Base-by-base conservation (phyloP, 1,284 basidiomycete species). In the Cutaneotrichosporon sp. region DNA sequence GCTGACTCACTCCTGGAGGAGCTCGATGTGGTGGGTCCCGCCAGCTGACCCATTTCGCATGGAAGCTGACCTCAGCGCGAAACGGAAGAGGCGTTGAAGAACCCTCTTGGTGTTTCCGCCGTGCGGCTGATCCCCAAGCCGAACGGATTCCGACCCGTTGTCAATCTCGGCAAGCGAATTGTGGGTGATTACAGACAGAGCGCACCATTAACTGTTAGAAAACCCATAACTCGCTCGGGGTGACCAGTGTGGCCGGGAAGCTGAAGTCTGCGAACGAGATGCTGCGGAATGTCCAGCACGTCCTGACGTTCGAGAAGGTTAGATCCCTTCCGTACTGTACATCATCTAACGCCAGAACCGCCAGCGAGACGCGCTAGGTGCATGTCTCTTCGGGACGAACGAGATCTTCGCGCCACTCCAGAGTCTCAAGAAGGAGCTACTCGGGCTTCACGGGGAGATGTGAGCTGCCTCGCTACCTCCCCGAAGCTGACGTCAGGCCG, bases 101-200 rank as follows among this genome's bases (percentile, higher is more conserved):
- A 61, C 10, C 60, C 54, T 17, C 49, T 71, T 2, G 68, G 69
- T 4, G 64, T 66, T 5, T 64, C 65, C 1, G 88, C 87, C 57
- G 85, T 97, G 7, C 82, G 96, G 3, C 78, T 98, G 1, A 76
- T 97, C 24, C 96, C 94, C 0, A 99, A 99, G 72, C 91, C 93
- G 51, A 88, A 82, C 4, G 93, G 94, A 0, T 90, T 97, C 4
- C 80, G 96, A 27, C 93, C 93, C 0, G 96, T 99, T 55, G 88
- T 97, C 31, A 98, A 98, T 67, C 76, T 98, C 31, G 82, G 86
- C 12, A 80, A 86, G 27, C 84, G 84, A 57, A 79, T 80, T 35
- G 67, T 68, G 33, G 51, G 66, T 38, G n/a, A n/a, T n/a, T n/a
- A n/a, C n/a, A n/a, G n/a, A n/a, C n/a, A n/a, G n/a, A n/a, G n/a